Evolutionary conservation across 2,329 filamentous ascomycete species (phyloP).

Genomic region (Pseudopyricularia cyperi): DNA sequence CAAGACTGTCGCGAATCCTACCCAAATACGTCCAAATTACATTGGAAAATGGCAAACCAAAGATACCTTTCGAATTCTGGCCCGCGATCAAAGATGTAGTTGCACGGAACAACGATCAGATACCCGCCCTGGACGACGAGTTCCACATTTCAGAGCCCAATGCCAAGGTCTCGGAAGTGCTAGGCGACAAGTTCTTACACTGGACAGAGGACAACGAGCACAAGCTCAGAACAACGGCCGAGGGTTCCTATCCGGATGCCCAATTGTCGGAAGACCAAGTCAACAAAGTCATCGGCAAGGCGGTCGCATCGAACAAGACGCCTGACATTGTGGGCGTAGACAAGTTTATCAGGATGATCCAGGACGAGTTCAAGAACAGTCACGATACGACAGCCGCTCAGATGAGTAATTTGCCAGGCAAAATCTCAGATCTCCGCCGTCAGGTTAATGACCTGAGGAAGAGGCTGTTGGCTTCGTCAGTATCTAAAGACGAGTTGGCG

Average conservation of each 20-base stretch:
- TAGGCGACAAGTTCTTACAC: slow-evolving; percentile 20
- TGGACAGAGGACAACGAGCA: slow-evolving; percentile 39
- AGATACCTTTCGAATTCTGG: slow-evolving; percentile 52
- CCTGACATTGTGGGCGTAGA: slow-evolving; percentile 28
- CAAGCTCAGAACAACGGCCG: slow-evolving; percentile 9
- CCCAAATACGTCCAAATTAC: slow-evolving; percentile 45
- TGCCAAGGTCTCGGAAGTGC: slow-evolving; percentile 30
- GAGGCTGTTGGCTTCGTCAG: slow-evolving; percentile 11
- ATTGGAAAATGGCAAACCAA: slow-evolving; percentile 33
- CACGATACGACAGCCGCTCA: neutral
- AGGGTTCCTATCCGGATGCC: slow-evolving; percentile 9
- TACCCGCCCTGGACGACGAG: slow-evolving; percentile 31
- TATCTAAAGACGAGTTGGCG: slow-evolving; percentile 27
- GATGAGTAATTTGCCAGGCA: neutral
- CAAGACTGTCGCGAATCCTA: slow-evolving; percentile 33
- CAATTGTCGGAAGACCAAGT: slow-evolving; percentile 20
- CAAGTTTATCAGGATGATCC: slow-evolving; percentile 32
- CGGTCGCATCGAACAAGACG: slow-evolving; percentile 17
- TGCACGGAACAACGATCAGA: slow-evolving; percentile 28
- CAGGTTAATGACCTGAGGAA: slow-evolving; percentile 24
- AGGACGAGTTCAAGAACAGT: slow-evolving; percentile 17
- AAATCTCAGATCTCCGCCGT: slow-evolving; percentile 21
- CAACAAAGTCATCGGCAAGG: slow-evolving; percentile 21
- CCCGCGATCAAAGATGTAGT: slow-evolving; percentile 46
- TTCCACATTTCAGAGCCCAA: slow-evolving; percentile 29